Evolutionary conservation across 225 moss, liverwort and hornwort species (phyloP).

Genomic region (Anthoceros angustus): DNA sequence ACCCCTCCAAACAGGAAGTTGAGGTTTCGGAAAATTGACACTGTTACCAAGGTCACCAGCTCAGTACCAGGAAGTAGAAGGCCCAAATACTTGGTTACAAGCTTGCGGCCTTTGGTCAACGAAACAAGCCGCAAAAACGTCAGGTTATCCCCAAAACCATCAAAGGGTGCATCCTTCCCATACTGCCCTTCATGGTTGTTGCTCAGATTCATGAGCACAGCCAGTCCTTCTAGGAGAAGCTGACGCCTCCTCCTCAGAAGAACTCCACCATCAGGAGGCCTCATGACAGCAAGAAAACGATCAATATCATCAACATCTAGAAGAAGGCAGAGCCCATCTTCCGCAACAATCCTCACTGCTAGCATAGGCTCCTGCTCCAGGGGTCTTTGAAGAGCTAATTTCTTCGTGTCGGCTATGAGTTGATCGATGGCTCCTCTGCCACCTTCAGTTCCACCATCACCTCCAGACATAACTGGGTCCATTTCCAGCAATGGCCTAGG

Average conservation of each 20-base stretch:
- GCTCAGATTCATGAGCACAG: conserved; percentile 58
- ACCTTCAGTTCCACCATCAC: conserved; percentile 37
- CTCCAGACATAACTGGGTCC: conserved; percentile 19
- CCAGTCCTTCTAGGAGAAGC: conserved; percentile 62
- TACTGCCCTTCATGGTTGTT: conserved; percentile 29
- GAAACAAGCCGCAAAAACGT: conserved; percentile 80
- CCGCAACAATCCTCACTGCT: conserved; percentile 89
- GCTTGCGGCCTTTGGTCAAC: conserved; percentile 74
- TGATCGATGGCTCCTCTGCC: conserved; percentile 27
- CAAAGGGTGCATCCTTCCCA: conserved; percentile 3
- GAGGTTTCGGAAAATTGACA: conserved; percentile 82
- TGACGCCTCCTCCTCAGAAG: conserved; percentile 65
- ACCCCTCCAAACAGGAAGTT: conserved; percentile 75
- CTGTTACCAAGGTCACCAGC: conserved; percentile 51
- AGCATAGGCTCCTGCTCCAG: conserved; percentile 98
- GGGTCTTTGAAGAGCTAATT: conserved; percentile 44
- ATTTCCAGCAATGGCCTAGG: conserved; percentile 95
- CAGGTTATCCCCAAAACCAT: conserved; percentile 32
- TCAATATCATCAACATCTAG: conserved; percentile 98
- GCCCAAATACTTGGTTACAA: conserved; percentile 61
- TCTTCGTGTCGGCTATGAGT: not conserved
- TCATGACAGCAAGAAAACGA: conserved; percentile 45
- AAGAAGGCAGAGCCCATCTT: conserved; percentile 81
- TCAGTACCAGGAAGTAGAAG: conserved; percentile 76
- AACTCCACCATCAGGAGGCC: conserved; percentile 66